phyloP scores from a whole-genome alignment of 2,329 filamentous ascomycete species.

The Teratosphaeriaceae sp. region DNA sequence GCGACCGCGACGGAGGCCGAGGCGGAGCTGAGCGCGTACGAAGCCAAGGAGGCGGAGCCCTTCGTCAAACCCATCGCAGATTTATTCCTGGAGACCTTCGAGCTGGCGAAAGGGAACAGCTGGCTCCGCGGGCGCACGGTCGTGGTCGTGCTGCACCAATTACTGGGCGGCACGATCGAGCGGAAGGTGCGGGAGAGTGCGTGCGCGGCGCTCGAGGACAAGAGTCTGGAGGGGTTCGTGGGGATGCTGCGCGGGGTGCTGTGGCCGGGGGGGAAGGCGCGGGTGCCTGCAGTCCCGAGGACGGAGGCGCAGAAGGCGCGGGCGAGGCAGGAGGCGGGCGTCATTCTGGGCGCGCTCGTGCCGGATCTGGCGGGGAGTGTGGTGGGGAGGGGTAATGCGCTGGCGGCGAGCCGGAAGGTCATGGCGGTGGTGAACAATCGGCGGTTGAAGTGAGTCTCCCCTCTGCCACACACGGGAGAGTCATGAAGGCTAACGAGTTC shows the following conservation, averaged over 20 bases:
- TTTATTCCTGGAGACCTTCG: constrained; percentile 92
- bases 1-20: constrained; percentile 68
- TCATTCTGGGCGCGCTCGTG: constrained; percentile 82
- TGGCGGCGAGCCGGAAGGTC: constrained; percentile 79
- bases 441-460: constrained; percentile 69
- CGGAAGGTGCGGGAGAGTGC: constrained; percentile 86
- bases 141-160: constrained; percentile 90
- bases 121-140: constrained; percentile 95
- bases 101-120: constrained; percentile 89
- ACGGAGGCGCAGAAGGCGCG: constrained; percentile 67
- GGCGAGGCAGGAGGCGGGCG: constrained; percentile 76
- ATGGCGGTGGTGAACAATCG: constrained; percentile 90
- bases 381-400: constrained; percentile 85
- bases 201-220: constrained; percentile 66
- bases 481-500: background rate
- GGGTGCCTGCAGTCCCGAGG: constrained; percentile 47
- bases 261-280: constrained; percentile 67
- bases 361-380: constrained; percentile 90
- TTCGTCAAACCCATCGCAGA: constrained; percentile 99
- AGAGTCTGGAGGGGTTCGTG: constrained; percentile 70
- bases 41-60: constrained; percentile 76
- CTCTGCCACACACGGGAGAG: background rate
- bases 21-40: constrained; percentile 88
- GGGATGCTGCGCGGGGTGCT: constrained; percentile 65
- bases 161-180: constrained; percentile 93